Conservation (phyloP, 805 yeast genomes). For the Schwanniomyces polymorphus region DNA sequence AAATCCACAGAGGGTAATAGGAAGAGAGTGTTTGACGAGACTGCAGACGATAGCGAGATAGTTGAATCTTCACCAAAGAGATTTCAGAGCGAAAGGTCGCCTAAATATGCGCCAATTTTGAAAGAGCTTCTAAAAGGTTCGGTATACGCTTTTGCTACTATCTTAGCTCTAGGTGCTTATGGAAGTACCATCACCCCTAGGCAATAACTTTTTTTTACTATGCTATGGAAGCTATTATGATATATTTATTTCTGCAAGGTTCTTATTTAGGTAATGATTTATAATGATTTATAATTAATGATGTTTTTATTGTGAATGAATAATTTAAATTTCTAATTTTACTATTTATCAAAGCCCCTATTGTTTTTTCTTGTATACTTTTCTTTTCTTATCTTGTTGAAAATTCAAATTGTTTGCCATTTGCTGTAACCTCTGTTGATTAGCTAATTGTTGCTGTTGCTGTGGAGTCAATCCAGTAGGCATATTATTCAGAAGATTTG, state of each 20-base stretch:
- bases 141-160: conserved; percentile 29
- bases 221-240: not conserved
- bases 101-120: conserved; percentile 13
- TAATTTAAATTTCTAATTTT: not conserved
- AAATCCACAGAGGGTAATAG: not conserved
- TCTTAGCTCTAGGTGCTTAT: conserved; percentile 35
- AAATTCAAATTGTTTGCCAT: conserved; percentile 9
- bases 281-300: not conserved
- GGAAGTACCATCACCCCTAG: conserved; percentile 21
- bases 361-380: not conserved
- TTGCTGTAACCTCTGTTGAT: conserved; percentile 16
- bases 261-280: not conserved
- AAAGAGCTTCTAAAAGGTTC: conserved; percentile 35
- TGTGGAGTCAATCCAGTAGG: conserved; percentile 8
- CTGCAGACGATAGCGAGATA: not conserved
- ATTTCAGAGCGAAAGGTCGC: conserved; percentile 4
- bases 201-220: not conserved
- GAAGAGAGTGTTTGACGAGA: not conserved
- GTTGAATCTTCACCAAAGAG: conserved; percentile 9
- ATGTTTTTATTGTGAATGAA: not conserved
- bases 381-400: conserved; percentile 3
- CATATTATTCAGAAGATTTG: conserved; percentile 5
- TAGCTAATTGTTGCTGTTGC: conserved; percentile 16
- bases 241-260: conserved; percentile 17
- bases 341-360: not conserved